These are phyloP conservation scores for thale cress (Arabidopsis thaliana) DNA, from an alignment of 345 rosid genomes.

Conservation along the genomic window TAIR10.1 NC_003076.8:22108501-22109000, in stretches of 20 bases:
- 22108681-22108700: neutral
- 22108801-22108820: neutral
- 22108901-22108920: too few species aligned
- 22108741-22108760: neutral
- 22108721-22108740: neutral
- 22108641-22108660: neutral
- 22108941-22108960: too few species aligned
- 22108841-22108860: neutral
- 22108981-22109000: too few species aligned
- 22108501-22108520: too few species aligned
- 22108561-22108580: too few species aligned
- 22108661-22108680: neutral
- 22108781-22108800: neutral
- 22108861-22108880: neutral
- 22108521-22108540: too few species aligned
- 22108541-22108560: too few species aligned
- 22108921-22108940: too few species aligned
- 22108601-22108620: neutral
- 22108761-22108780: neutral
- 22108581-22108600: neutral
- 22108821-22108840: neutral
- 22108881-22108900: neutral
- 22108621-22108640: slow-evolving; percentile 3
- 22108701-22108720: neutral
- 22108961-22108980: too few species aligned